Evolutionary conservation across 139 green algal species (phyloP), one percentile per base, ranked within the genome.

Genomic region (Coelastrella sp.): DNA sequence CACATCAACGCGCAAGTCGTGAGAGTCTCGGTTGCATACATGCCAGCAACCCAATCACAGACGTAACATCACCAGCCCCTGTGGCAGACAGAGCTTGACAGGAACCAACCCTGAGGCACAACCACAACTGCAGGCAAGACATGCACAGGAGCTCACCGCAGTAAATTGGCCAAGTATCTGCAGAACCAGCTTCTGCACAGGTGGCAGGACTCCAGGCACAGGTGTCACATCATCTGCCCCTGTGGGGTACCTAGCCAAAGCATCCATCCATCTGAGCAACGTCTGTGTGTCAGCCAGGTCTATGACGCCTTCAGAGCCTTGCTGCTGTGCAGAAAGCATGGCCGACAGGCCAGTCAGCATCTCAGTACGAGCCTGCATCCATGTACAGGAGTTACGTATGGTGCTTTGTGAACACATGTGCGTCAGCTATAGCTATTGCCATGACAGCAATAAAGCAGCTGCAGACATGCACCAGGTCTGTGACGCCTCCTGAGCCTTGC

Each of bases 221-320:
- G 93, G 92, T 7, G 97, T 93, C n/a, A 97, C 79, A 54, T 98
- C 97, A 54, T 96, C 94, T 11, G 93, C 66, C 6, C 92, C 93
- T 10, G 92, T 90, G 0, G 97, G 97, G 85, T 97, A 94, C 10
- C 94, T 86, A 4, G 92, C 94, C 16, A 99, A 94, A 59, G 91
- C 91, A 58, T 97, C 94, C 23, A 98, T 77, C 95, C 97, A 98
- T 0, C 86, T 19, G 22, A 97, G 94, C 54, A 97, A 58, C 19
- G 73, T 22, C 74, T 79, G 65, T 14, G 73, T 73, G 89, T 89
- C 89, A 56, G 85, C 80, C 22, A 84, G 58, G 58, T 90, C 78
- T 20, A 89, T 73, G 7, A 95, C 92, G 79, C 96, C 95, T 14
- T 92, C 85, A 3, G 90, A 82, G 23, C 93, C 47, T 58, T 91